Conservation (phyloP, 306 rosid genomes). For the Glycine soja region DNA sequence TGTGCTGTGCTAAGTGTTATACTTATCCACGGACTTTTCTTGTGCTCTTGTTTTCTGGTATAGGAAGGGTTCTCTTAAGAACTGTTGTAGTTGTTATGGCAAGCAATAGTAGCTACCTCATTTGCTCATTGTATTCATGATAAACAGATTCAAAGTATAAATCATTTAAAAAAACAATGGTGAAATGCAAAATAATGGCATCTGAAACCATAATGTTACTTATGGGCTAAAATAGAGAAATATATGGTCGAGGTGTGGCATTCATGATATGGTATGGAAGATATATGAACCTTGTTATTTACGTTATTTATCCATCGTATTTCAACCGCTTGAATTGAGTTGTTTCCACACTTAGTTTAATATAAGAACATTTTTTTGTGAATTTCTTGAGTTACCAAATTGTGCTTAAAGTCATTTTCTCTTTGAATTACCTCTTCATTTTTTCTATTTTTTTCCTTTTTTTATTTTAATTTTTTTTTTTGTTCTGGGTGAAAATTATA, state of each 20-base stretch:
- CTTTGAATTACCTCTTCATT: too few species aligned
- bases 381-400: too few species aligned
- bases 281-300: slow-evolving; percentile 18
- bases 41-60: slow-evolving; percentile 16
- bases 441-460: too few species aligned
- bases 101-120: slow-evolving; percentile 7
- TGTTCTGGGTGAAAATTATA: too few species aligned
- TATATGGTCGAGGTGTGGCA: not conserved
- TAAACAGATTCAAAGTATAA: slow-evolving; percentile 21
- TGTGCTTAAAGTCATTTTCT: too few species aligned
- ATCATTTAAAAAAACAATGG: not conserved
- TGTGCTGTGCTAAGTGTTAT: not conserved
- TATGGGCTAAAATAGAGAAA: not conserved
- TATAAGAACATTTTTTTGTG: too few species aligned
- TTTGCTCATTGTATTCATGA: not conserved
- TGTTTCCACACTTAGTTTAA: too few species aligned
- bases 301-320: not conserved
- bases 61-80: slow-evolving; percentile 3
- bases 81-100: not conserved
- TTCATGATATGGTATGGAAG: slow-evolving; percentile 2
- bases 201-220: not conserved
- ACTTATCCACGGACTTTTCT: not conserved
- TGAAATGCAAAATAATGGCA: not conserved
- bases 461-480: too few species aligned
- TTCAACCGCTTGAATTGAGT: too few species aligned